A percentile compares a stretch with the other conserved stretches of the same genome.
Conservation (phyloP, 768 basidiomycete genomes). For the Boletellus ananas region DNA sequence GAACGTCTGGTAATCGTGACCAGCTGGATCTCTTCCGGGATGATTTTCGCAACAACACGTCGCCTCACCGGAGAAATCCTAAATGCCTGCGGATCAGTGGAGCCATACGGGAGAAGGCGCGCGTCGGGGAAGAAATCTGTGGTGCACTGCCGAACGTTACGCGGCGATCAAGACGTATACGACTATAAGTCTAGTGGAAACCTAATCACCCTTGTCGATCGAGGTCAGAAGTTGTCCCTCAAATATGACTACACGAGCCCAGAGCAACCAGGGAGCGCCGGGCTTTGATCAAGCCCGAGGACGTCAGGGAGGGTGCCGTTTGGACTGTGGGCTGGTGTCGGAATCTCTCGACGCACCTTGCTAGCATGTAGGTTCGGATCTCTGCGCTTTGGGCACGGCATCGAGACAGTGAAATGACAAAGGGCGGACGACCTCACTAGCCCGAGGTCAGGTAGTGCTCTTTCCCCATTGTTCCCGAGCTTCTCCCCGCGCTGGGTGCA, state of each 20-base stretch:
- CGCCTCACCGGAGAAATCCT: constrained; percentile 70
- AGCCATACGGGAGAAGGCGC: background rate
- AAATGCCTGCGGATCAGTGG: constrained; percentile 4
- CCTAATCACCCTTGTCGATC: constrained; percentile 64
- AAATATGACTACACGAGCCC: constrained; percentile 49
- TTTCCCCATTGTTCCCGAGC: background rate
- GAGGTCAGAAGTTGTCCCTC: constrained; percentile 61
- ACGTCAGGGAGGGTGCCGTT: constrained; percentile 45
- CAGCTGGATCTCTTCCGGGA: constrained; percentile 62
- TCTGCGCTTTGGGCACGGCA: constrained; percentile 49
- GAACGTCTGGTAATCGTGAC: constrained; percentile 52
- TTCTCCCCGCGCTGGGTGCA: background rate
- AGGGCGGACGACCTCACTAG: background rate
- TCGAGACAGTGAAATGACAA: background rate
- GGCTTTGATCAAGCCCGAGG: constrained; percentile 37
- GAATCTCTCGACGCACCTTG: constrained; percentile 40
- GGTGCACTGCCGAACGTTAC: no score
- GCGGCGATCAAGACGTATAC: constrained; percentile 47
- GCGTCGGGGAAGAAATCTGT: no score
- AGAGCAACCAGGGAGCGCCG: constrained; percentile 25
- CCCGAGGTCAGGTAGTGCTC: background rate
- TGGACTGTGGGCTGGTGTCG: no score
- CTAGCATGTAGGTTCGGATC: constrained; percentile 51
- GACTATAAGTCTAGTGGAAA: constrained; percentile 48
- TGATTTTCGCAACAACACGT: constrained; percentile 29